phyloP scores from a whole-genome alignment of 148 eudicot genomes.

The Spergularia bocconei region DNA sequence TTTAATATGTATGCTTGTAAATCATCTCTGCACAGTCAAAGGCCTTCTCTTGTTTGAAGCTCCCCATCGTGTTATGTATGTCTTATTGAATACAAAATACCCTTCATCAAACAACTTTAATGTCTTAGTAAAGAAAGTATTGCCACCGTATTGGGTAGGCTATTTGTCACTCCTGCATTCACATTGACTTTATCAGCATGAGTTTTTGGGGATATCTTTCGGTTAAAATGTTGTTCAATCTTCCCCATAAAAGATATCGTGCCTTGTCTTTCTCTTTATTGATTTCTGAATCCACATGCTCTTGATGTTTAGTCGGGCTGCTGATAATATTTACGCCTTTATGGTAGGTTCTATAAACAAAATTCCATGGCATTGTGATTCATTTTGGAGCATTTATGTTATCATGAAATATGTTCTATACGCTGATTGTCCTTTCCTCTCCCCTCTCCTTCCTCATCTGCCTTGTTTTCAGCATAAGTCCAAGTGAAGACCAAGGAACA shows the following conservation, averaged over 20 bases:
- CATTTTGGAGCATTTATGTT: not conserved
- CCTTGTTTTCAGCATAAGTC: constrained; percentile 40
- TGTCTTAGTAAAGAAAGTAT: not conserved
- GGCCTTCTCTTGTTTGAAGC: not conserved
- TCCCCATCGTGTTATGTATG: not conserved
- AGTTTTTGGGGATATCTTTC: constrained; percentile 5
- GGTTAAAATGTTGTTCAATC: not conserved
- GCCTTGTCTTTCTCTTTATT: not conserved
- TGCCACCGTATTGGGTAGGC: not conserved
- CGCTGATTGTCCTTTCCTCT: not conserved
- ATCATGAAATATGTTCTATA: not conserved
- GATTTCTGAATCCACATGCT: not conserved
- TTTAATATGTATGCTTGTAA: not conserved
- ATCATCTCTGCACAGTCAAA: constrained; percentile 4
- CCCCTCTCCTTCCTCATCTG: not conserved
- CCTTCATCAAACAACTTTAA: not conserved
- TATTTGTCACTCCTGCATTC: constrained; percentile 3
- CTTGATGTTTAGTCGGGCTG: not conserved
- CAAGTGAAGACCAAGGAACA: constrained; percentile 46
- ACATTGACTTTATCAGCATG: not conserved
- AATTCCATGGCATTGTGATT: not conserved
- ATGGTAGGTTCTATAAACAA: not conserved
- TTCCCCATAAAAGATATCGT: not conserved
- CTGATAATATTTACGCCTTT: not conserved
- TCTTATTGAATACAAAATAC: not conserved